phyloP scores from a whole-genome alignment of 805 yeast genomes.

The Teunomyces lycoperdinae region DNA sequence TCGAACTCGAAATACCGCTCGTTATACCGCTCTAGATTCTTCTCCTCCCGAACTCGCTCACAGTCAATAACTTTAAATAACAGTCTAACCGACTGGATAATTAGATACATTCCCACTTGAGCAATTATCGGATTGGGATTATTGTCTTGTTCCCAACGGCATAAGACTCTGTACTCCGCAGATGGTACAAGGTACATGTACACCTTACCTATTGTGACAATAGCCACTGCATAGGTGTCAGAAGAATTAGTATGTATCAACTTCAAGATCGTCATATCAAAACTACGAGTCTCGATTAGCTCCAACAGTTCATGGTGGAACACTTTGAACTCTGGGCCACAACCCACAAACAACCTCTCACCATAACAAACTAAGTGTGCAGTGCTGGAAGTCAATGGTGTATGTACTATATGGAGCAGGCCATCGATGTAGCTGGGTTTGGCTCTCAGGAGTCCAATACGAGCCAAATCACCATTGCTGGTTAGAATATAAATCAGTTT shows the following conservation, averaged over 20 bases:
- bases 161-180: neutral
- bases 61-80: neutral
- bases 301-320: neutral
- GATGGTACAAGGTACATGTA: neutral
- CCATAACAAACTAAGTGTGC: neutral
- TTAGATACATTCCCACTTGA: neutral
- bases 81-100: neutral
- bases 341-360: neutral
- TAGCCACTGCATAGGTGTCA: neutral
- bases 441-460: neutral
- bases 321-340: neutral
- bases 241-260: neutral
- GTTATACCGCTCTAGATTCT: neutral
- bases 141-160: neutral
- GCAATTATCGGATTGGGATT: neutral
- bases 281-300: neutral
- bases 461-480: neutral
- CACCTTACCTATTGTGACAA: neutral
- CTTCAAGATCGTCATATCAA: neutral
- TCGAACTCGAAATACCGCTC: neutral
- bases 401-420: neutral
- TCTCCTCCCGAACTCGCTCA: neutral
- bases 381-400: neutral
- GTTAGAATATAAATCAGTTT: neutral
- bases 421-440: neutral